Conservation (phyloP, 495 filamentous ascomycete species). For the Hypoxylon trugodes region DNA sequence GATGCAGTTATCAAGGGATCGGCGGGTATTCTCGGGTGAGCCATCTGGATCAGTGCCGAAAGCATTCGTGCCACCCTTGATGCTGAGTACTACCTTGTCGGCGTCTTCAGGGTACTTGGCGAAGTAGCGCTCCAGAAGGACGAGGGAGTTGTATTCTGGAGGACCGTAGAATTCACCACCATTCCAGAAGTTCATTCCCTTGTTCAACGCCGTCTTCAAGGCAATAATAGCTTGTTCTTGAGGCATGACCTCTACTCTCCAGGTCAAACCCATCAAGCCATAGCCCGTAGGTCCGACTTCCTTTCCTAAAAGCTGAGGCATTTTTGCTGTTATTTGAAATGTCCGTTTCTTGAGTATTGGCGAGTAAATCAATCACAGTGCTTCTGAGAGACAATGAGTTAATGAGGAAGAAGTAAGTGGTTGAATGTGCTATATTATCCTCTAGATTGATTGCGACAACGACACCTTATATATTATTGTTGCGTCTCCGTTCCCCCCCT, state of each 20-base stretch:
- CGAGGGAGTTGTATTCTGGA: conserved; percentile 71
- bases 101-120: conserved; percentile 72
- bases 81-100: conserved; percentile 68
- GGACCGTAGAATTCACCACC: conserved; percentile 83
- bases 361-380: too few relatives aligned
- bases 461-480: too few relatives aligned
- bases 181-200: conserved; percentile 80
- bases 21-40: conserved; percentile 67
- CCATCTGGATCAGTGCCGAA: conserved; percentile 59
- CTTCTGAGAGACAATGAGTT: too few relatives aligned
- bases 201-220: conserved; percentile 70
- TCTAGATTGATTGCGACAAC: too few relatives aligned
- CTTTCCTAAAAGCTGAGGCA: conserved; percentile 61
- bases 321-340: conserved; percentile 41
- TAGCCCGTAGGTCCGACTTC: conserved; percentile 64
- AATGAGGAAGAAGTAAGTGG: too few relatives aligned
- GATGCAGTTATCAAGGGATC: conserved; percentile 73
- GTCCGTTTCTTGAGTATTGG: too few relatives aligned
- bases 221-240: conserved; percentile 72
- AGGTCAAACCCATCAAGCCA: conserved; percentile 77
- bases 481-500: too few relatives aligned
- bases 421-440: too few relatives aligned
- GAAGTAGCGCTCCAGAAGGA: conserved; percentile 72
- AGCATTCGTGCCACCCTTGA: conserved; percentile 67
- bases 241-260: conserved; percentile 66